Evolutionary conservation across 805 yeast species (phyloP).

Genomic region (Ogataea trehalophila): DNA sequence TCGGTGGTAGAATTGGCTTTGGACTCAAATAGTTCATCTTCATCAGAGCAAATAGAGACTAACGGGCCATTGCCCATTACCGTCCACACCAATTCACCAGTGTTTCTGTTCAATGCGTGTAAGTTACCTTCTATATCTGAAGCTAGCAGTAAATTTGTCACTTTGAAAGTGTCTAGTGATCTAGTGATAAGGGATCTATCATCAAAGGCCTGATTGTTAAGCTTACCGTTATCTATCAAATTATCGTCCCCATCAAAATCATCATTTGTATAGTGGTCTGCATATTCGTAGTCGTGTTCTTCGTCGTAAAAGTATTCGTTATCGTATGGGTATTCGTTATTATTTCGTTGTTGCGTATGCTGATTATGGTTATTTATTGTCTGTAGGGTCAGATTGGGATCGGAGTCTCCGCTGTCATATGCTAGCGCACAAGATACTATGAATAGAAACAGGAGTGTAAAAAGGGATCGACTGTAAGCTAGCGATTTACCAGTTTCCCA

Average conservation of each 20-base stretch:
- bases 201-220: not conserved
- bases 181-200: conserved; percentile 1
- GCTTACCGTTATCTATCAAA: no score
- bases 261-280: not conserved
- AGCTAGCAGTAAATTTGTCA: conserved; percentile 55
- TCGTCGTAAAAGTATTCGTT: not conserved
- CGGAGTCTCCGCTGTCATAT: no score
- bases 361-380: no score
- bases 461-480: no score
- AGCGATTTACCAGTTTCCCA: no score
- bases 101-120: conserved; percentile 71
- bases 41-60: conserved; percentile 34
- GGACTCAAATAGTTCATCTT: conserved; percentile 10
- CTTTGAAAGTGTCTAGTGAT: conserved; percentile 25
- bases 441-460: no score
- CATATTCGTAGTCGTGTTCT: not conserved
- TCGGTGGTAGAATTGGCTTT: conserved; percentile 1
- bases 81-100: conserved; percentile 77
- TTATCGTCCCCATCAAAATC: no score
- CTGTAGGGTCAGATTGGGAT: no score
- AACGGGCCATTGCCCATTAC: conserved; percentile 61
- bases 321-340: not conserved
- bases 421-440: no score
- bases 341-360: no score
- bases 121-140: conserved; percentile 85